These are phyloP conservation scores for Blastobotrys parvus DNA, from an alignment of 805 yeast genomes.

Conservation along the genomic window DNA sequence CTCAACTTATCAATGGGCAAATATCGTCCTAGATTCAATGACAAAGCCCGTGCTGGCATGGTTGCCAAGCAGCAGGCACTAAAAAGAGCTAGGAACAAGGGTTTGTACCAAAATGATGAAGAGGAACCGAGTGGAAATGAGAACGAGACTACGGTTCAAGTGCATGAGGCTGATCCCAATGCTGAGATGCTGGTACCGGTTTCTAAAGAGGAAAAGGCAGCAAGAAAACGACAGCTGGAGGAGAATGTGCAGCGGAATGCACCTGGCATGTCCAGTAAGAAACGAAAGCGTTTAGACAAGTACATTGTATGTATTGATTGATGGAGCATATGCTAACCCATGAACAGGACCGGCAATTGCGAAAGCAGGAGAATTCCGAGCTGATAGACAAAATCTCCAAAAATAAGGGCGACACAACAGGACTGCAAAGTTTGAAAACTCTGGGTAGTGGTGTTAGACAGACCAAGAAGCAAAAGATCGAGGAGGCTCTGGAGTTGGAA, in stretches of 20 bases:
- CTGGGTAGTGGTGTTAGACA: constrained; percentile 64
- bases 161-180: constrained; percentile 40
- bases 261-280: constrained; percentile 59
- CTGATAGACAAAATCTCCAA: constrained; percentile 57
- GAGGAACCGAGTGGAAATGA: constrained; percentile 22
- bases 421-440: constrained; percentile 63
- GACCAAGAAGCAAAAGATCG: constrained; percentile 59
- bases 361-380: constrained; percentile 77
- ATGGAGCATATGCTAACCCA: constrained; percentile 4
- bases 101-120: constrained; percentile 40
- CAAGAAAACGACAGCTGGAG: constrained; percentile 57
- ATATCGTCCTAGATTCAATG: constrained; percentile 72
- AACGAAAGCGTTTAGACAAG: constrained; percentile 74
- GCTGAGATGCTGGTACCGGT: constrained; percentile 55
- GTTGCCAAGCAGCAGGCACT: constrained; percentile 69
- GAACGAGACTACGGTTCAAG: constrained; percentile 9
- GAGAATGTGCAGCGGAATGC: constrained; percentile 55
- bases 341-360: constrained; percentile 62
- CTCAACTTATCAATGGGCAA: constrained; percentile 58
- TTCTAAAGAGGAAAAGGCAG: constrained; percentile 52
- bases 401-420: constrained; percentile 60
- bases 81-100: constrained; percentile 60
- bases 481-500: constrained; percentile 70
- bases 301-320: constrained; percentile 42
- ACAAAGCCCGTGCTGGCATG: constrained; percentile 78